Base-by-base conservation (phyloP, 768 basidiomycete species). In the Dioszegia crocea region DNA sequence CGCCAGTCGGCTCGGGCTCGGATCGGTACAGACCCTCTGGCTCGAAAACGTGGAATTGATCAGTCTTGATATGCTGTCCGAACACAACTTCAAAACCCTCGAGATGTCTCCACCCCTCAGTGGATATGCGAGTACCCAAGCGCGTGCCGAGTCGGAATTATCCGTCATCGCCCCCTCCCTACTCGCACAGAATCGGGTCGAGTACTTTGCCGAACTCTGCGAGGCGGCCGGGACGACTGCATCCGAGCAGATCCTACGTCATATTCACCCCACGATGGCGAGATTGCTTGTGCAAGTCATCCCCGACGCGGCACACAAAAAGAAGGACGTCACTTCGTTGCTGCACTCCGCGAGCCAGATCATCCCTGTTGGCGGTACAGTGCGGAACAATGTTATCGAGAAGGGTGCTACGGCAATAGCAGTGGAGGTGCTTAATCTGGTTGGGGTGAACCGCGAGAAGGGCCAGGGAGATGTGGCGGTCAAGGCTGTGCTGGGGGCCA, bases 41-140 rank as follows among this genome's bases (percentile, higher is more conserved):
- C 82, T 85, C 62, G 81, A 84, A 9, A 91, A 94, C 72, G 86
- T 87, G 1, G 85, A 88, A 0, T 82, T 88, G 9, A 82, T 92
- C 46, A 80, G 82, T 36, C 74, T 76, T 11, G 73, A 79, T 14
- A 84, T 88, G 61, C 77, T 86, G 10, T 52, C 48, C 10, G 31
- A 61, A 19, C n/a, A n/a, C n/a, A 39, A 53, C 9, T 57, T 59
- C n/a, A 59, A 64, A 41, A 79, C 86, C 57, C 78, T 81, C 9
- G 73, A 77, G 9, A 80, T 94, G 8, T 86, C 89, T 2, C 84
- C 85, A 29, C 81, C 81, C 49, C 78, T 93, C 3, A 82, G 94
- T 24, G 94, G 94, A 0, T 96, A 86, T 73, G 65, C 77, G 16
- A 84, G 85, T 65, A 82, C 84, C 53, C 83, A 81, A 59, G 83